Conservation (phyloP, 441 rosid species). For the Adansonia rubrostipa region DNA sequence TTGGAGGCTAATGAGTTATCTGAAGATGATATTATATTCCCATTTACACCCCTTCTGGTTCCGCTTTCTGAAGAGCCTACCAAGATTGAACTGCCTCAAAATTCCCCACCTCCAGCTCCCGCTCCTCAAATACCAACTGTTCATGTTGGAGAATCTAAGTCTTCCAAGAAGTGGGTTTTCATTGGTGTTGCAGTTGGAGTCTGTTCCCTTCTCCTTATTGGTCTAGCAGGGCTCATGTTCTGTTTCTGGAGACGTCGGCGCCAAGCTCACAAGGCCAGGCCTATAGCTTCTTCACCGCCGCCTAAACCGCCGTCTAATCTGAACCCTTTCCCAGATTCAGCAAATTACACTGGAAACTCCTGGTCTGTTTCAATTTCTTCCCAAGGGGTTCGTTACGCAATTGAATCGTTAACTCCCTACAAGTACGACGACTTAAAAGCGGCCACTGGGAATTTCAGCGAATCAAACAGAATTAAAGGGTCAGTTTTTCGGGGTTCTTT, state of each 20-base stretch:
- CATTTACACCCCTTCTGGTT: constrained; percentile 69
- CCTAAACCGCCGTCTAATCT: constrained; percentile 33
- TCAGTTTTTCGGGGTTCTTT: constrained; percentile 69
- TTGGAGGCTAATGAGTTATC: constrained; percentile 57
- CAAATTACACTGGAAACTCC: constrained; percentile 45
- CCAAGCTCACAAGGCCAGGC: constrained; percentile 29
- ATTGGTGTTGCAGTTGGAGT: constrained; percentile 65
- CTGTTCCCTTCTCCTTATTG: constrained; percentile 43
- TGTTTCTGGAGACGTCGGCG: constrained; percentile 38
- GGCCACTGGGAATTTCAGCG: constrained; percentile 67
- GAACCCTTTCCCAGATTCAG: constrained; percentile 36
- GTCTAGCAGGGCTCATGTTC: constrained; percentile 39
- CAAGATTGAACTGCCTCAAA: constrained; percentile 27
- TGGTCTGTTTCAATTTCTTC: constrained; percentile 55
- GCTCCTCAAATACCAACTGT: constrained; percentile 34
- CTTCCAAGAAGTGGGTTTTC: constrained; percentile 55
- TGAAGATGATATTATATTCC: constrained; percentile 38
- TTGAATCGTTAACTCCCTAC: constrained; percentile 71
- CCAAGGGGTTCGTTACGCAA: constrained; percentile 53
- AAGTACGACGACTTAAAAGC: constrained; percentile 56
- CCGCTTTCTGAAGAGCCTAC: constrained; percentile 61
- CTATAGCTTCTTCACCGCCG: constrained; percentile 21
- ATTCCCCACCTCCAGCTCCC: constrained; percentile 47
- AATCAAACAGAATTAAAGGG: constrained; percentile 65
- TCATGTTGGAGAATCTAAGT: constrained; percentile 35